Evolutionary conservation across 441 rosid genomes (phyloP).

Genomic region (Syzygium malaccense): DNA sequence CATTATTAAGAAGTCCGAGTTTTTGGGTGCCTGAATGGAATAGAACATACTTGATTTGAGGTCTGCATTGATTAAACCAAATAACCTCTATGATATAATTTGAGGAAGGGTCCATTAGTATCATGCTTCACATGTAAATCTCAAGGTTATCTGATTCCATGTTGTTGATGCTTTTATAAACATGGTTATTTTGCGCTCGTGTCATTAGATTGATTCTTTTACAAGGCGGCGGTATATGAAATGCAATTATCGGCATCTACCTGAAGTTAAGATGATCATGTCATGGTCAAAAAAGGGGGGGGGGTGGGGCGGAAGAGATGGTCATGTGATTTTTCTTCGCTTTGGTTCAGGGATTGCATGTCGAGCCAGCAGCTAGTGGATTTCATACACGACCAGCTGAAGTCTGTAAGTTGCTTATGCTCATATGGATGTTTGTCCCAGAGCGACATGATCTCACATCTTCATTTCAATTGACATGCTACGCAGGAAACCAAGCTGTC

Average conservation of each 20-base stretch:
- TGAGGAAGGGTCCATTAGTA: background rate
- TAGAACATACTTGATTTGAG: background rate
- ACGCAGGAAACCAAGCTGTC: slow-evolving; percentile 90
- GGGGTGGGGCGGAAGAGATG: background rate
- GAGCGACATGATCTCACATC: background rate
- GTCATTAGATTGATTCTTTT: background rate
- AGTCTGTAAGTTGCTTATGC: slow-evolving; percentile 32
- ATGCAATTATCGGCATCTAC: background rate
- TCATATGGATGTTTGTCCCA: background rate
- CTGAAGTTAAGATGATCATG: background rate
- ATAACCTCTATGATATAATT: background rate
- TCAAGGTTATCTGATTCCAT: background rate
- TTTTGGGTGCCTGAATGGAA: background rate
- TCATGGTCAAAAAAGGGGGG: background rate
- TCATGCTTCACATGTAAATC: background rate
- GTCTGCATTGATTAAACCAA: background rate
- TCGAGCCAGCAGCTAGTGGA: slow-evolving; percentile 95
- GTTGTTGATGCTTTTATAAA: background rate
- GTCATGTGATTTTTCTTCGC: background rate
- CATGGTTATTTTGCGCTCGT: background rate
- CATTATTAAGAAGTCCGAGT: background rate
- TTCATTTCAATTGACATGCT: background rate
- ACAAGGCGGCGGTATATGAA: background rate
- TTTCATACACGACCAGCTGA: slow-evolving; percentile 70
- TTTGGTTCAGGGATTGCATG: slow-evolving; percentile 85